Base-by-base conservation (phyloP, 345 rosid species). In the Euphorbia tirucalli region DNA sequence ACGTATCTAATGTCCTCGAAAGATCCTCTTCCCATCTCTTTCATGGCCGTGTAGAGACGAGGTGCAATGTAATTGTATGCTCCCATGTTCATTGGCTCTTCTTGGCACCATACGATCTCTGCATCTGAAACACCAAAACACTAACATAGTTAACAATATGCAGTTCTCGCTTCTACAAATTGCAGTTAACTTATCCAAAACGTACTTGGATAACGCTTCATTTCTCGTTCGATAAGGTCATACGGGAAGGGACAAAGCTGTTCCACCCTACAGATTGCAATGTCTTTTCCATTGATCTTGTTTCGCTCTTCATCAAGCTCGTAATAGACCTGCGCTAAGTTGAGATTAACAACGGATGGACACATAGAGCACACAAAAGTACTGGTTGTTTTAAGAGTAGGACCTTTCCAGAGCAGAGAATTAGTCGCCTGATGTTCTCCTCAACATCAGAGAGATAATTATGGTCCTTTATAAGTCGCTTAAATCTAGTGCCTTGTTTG, bases 401-500 rank as follows among this genome's bases (percentile, higher is more conserved):
- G 19, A 60, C 98, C 94, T 90, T 93, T 75, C 97, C 98, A 52
- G 98, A 93, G 78, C 98, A 93, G 63, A 93, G 97, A 66, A 90
- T 84, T 71, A 93, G 84, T 37, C 98, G 88, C 73, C 94, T 82
- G 71, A 91, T 91, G 69, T 93, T 90, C 83, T 86, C 86, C 82
- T 93, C 98, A 43, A 91, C 87, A 79, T 86, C 83, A 69, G 94
- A 87, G 80, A 87, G 98, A 54, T 85, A 85, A 44, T 80, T 91
- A 79, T 90, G 91, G 78, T 93, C 98, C 84, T 91, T 91, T 74
- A 93, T 90, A 5, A 93, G 90, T 21, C 97, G 83, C 84, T 93
- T 93, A 73, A 93, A 93, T 75, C 98, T 82, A 48, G 98, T 93
- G 59, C 98, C 98, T 72, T 93, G 98, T 68, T 91, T 93, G 84